phyloP scores from a whole-genome alignment of 2,329 filamentous ascomycete species.

The Cordyceps militaris region DNA sequence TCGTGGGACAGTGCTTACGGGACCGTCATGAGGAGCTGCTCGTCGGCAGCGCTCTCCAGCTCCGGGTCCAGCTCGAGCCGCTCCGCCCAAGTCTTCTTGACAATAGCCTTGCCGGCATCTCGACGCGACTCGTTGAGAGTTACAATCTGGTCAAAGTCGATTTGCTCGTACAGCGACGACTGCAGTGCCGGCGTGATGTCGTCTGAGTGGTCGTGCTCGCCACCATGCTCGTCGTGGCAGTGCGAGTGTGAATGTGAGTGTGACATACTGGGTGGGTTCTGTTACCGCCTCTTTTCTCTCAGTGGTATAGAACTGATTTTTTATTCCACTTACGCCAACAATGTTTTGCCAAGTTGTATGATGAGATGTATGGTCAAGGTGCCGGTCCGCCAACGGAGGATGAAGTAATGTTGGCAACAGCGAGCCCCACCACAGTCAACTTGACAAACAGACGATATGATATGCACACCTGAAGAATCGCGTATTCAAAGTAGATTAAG shows the following conservation, averaged over 20 bases:
- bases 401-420: not conserved
- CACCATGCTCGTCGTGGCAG: slow-evolving; percentile 44
- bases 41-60: slow-evolving; percentile 78
- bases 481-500: not conserved
- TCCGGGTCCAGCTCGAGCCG: slow-evolving; percentile 64
- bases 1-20: slow-evolving; percentile 52
- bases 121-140: slow-evolving; percentile 75
- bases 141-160: slow-evolving; percentile 77
- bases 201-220: slow-evolving; percentile 78
- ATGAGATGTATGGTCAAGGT: not conserved
- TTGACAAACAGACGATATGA: not conserved
- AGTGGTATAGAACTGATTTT: not conserved
- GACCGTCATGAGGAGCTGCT: slow-evolving; percentile 87
- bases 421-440: not conserved
- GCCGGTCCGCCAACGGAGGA: not conserved
- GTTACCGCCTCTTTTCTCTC: not conserved
- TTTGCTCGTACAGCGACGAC: slow-evolving; percentile 82
- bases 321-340: no score
- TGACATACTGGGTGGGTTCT: not conserved
- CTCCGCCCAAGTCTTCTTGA: slow-evolving; percentile 89
- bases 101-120: slow-evolving; percentile 63
- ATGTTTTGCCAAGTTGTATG: not conserved
- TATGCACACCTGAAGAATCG: not conserved
- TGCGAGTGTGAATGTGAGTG: slow-evolving; percentile 42
- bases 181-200: slow-evolving; percentile 90